Percentiles rank a stretch among this genome's conserved stretches.
phyloP scores from a whole-genome alignment of 2,329 filamentous ascomycete species.

The Samsoniella hepiali region DNA sequence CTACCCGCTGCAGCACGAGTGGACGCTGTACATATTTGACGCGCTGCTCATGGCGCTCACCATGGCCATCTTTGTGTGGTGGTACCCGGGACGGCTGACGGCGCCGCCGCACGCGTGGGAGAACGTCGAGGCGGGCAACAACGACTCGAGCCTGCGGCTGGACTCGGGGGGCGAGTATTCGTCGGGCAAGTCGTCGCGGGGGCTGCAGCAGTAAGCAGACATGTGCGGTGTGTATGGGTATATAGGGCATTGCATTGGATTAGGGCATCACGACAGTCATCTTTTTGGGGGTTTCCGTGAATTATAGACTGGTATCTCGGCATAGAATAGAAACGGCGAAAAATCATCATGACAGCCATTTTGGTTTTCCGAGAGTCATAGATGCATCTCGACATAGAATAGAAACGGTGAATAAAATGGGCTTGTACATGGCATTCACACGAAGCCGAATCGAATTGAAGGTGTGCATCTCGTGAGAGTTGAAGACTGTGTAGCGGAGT shows the following conservation, averaged over 20 bases:
- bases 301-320: background rate
- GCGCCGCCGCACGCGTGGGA: constrained; percentile 16
- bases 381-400: background rate
- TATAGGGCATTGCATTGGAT: background rate
- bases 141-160: constrained; percentile 9
- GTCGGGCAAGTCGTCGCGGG: background rate
- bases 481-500: background rate
- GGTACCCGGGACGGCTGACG: constrained; percentile 23
- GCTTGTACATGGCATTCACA: background rate
- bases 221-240: background rate
- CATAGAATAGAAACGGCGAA: background rate
- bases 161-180: constrained; percentile 4
- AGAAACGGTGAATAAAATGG: background rate
- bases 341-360: background rate
- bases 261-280: background rate
- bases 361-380: background rate
- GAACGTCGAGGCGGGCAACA: background rate
- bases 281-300: background rate
- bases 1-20: constrained; percentile 40
- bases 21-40: constrained; percentile 44
- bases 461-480: background rate
- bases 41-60: constrained; percentile 25
- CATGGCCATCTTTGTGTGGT: constrained; percentile 24
- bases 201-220: background rate
- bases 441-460: background rate